These are phyloP conservation scores for Cylindrodendrum hubeiense DNA, from an alignment of 2,329 filamentous ascomycete species.

Conservation along the genomic window DNA sequence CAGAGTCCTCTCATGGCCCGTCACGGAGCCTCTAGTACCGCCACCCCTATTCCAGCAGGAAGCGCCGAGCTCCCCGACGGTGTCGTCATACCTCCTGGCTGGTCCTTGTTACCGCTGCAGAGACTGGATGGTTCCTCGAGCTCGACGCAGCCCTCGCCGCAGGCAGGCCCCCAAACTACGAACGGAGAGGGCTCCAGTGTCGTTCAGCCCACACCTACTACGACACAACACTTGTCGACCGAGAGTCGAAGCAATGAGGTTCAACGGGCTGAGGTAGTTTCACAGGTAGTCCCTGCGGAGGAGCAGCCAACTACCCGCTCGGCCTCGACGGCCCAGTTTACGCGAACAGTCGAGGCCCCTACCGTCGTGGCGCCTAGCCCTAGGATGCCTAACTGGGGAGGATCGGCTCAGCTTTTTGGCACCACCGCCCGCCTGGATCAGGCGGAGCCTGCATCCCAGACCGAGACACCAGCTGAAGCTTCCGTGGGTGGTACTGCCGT, in stretches of 20 bases:
- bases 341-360: conserved; percentile 38
- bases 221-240: conserved; percentile 30
- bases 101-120: conserved; percentile 73
- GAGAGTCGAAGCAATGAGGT: conserved; percentile 32
- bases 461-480: conserved; percentile 26
- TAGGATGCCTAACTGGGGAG: conserved; percentile 64
- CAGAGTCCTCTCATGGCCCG: conserved; percentile 59
- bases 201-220: conserved; percentile 23
- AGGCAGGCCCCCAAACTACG: conserved; percentile 34
- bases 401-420: conserved; percentile 61
- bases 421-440: conserved; percentile 45
- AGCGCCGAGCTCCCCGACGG: conserved; percentile 73
- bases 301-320: conserved; percentile 17
- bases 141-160: conserved; percentile 41
- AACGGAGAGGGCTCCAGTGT: conserved; percentile 29
- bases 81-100: conserved; percentile 73
- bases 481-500: not conserved
- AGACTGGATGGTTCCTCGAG: conserved; percentile 56
- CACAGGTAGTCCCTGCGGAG: conserved; percentile 23
- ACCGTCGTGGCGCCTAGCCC: conserved; percentile 62
- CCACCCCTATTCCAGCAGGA: conserved; percentile 68
- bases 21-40: conserved; percentile 59
- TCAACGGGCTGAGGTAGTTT: conserved; percentile 13
- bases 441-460: conserved; percentile 31
- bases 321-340: conserved; percentile 25